Base-by-base conservation (phyloP, 257 asterid species). In the Solanum sitiens region DNA sequence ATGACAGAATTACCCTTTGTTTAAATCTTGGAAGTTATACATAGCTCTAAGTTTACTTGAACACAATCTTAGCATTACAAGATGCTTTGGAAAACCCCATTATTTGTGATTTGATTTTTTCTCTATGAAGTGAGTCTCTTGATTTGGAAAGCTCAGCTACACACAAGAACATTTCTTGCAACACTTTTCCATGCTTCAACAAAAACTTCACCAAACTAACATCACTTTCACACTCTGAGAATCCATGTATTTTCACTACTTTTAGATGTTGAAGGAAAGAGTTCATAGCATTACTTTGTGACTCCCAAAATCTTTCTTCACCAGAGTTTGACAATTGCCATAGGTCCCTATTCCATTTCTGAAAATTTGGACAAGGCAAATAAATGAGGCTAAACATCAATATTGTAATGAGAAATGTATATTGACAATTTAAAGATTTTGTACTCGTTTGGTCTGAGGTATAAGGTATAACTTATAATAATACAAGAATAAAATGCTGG, bases 261-360 rank as follows among this genome's bases (percentile, higher is more conserved):
- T 91, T 91, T 18, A 96, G 86, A 86, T 95, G 94, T 63, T 87
- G 89, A 35, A 95, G 95, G 86, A 95, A 95, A 6, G 98, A 90
- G 44, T 87, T 87, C 90, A 94, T 67, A 3, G 90, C 89, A 47
- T 92, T 91, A 14, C 92, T 92, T 84, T 94, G 96, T 16, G 98
- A 94, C 65, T 94, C 98, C 99, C 98, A 96, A 79, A 89, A 94
- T 74, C 89, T 89, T 88, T 96, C 98, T 87, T 93, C 98, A 16
- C 94, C 94, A 0, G 94, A 89, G 90, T 92, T 92, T 18, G 94
- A 88, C 15, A 87, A 75, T 85, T 93, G 93, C 98, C 94, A 92
- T 1, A 91, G 87, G 15, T 94, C 95, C 93, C 90, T 92, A 90
- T 93, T 91, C 98, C 95, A 92, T 91, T 90, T 91, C 97, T 95